phyloP scores from a whole-genome alignment of 768 basidiomycete genomes.

The Xanthoconium purpureum region DNA sequence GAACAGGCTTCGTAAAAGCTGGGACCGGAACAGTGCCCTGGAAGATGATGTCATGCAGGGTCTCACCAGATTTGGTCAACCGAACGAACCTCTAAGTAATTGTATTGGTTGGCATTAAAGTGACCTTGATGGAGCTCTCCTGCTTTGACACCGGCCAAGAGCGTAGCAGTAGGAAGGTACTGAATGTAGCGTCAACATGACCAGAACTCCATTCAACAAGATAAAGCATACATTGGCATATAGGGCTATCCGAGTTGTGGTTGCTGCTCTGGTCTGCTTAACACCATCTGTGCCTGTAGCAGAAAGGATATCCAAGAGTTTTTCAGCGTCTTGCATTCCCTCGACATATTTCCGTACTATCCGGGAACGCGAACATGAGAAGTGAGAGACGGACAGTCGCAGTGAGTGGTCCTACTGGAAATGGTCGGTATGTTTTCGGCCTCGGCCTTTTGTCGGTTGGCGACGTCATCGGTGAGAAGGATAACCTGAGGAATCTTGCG shows the following conservation, averaged over 20 bases:
- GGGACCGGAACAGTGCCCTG: constrained; percentile 81
- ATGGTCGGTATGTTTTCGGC: constrained; percentile 55
- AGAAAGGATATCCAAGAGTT: constrained; percentile 81
- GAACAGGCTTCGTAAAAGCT: constrained; percentile 69
- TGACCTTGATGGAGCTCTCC: constrained; percentile 87
- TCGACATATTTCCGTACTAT: constrained; percentile 81
- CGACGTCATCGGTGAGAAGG: constrained; percentile 86
- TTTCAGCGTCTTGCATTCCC: constrained; percentile 57
- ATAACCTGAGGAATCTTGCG: constrained; percentile 59
- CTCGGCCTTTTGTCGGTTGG: constrained; percentile 75
- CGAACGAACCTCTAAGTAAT: constrained; percentile 79
- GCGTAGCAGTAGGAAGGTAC: constrained; percentile 73
- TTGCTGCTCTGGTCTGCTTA: constrained; percentile 57
- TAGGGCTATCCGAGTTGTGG: constrained; percentile 53
- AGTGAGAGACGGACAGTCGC: neutral
- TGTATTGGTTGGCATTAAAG: constrained; percentile 93
- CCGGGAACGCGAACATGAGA: neutral
- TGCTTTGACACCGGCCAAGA: constrained; percentile 81
- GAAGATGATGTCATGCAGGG: neutral
- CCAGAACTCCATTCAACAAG: neutral
- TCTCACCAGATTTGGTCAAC: neutral
- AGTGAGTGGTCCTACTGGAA: constrained; percentile 48
- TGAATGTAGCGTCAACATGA: constrained; percentile 29
- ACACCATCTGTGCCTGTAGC: constrained; percentile 59
- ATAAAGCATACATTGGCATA: constrained; percentile 66